Evolutionary conservation across 2,329 filamentous ascomycete species (phyloP), one percentile per base, ranked within the genome.

Genomic region (Aspergillus fumigatiaffinis): DNA sequence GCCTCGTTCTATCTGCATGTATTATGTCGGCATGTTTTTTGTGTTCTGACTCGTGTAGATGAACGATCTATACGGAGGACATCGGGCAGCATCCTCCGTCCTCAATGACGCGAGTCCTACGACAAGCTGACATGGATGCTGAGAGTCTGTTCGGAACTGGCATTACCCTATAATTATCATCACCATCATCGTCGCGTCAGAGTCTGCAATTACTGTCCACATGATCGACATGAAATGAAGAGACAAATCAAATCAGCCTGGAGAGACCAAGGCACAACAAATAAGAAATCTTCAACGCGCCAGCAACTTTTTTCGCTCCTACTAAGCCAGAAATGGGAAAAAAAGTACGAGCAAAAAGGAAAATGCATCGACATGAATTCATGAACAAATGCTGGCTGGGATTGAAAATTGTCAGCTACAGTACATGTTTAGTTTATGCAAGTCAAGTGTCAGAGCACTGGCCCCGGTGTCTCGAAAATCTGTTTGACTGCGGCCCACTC

Each of bases 321-420:
- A 32, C 26, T 58, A 49, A 51, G 29, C 50, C 56, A 56, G 54
- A 28, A 54, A 55, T 54, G 38, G n/a, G n/a, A n/a, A 41, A 51
- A 26, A 47, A 5, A 51, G 38, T 38, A 56, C n/a, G 29, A 26
- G 20, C 50, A 38, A 23, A 56, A 52, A 52, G 38, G 6, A 47
- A 44, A 44, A 3, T 26, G 47, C n/a, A 38, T 56, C 54, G 55
- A 23, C 17, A 5, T 9, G 4, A 25, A 50, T 25, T 41, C 29
- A 23, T 25, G 23, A 10, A 35, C 29, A 35, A 44, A 26, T 28
- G 17, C 14, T 6, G 28, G 21, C 41, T 29, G 4, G 44, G 53
- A 51, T 41, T 49, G 42, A 28, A 23, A 55, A 51, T 21, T 29
- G 44, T 41, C 53, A 46, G 44, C 48, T 54, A 60, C 48, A 48